Evolutionary conservation across 371 early-diverging fungal species (phyloP).

Genomic region (Saksenaea vasiformis): DNA sequence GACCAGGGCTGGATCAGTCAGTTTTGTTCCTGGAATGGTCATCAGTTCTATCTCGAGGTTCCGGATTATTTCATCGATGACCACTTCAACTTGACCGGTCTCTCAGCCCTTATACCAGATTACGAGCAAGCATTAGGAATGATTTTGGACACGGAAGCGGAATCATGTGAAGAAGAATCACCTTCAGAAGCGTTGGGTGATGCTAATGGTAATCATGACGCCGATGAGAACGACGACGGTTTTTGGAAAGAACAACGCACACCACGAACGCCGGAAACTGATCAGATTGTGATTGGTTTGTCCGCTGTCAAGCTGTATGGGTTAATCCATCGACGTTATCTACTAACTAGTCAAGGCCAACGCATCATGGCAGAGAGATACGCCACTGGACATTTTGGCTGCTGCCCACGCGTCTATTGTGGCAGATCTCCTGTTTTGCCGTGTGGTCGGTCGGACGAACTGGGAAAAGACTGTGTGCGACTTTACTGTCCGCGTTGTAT

Average conservation of each 20-base stretch:
- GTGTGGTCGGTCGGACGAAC: slow-evolving; percentile 78
- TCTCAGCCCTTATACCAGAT: slow-evolving; percentile 78
- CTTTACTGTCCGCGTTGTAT: slow-evolving; percentile 86
- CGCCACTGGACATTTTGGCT: slow-evolving; percentile 80
- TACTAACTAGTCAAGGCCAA: slow-evolving; percentile 77
- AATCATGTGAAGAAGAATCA: slow-evolving; percentile 21
- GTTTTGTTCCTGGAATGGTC: slow-evolving; percentile 84
- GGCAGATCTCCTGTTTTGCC: slow-evolving; percentile 76
- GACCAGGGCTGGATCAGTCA: slow-evolving; percentile 79
- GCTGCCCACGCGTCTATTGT: slow-evolving; percentile 84
- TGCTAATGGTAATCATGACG: slow-evolving; percentile 14
- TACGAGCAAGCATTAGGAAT: slow-evolving; percentile 81
- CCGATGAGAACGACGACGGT: slow-evolving; percentile 22
- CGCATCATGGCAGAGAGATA: slow-evolving; percentile 76
- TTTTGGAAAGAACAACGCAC: slow-evolving; percentile 36
- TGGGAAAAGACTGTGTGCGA: slow-evolving; percentile 62
- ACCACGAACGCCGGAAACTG: slow-evolving; percentile 14
- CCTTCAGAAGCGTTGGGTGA: slow-evolving; percentile 30
- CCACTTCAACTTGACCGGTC: slow-evolving; percentile 91
- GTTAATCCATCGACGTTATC: slow-evolving; percentile 82
- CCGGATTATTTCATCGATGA: slow-evolving; percentile 90
- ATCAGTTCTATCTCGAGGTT: slow-evolving; percentile 84
- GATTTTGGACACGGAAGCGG: slow-evolving; percentile 84
- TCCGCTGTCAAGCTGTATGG: slow-evolving; percentile 74
- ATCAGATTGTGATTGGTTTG: slow-evolving; percentile 46